Base-by-base conservation (phyloP, 495 filamentous ascomycete genomes). In the Antarctomyces pellizariae region DNA sequence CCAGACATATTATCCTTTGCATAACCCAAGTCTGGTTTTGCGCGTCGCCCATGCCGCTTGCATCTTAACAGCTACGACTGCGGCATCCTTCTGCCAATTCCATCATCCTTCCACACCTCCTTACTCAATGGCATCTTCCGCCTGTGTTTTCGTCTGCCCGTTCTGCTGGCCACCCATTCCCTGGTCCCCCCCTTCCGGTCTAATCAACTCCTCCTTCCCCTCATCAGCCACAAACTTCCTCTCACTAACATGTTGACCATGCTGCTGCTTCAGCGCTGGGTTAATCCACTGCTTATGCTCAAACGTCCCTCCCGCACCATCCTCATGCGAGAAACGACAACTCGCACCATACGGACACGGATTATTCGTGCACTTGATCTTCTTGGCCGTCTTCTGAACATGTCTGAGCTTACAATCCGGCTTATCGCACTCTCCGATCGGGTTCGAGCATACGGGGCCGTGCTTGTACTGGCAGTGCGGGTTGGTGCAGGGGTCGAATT, bases 401-500 rank as follows among this genome's bases (percentile, higher is more conserved):
- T 99, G 86, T 2, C 76, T 76, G 48, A 92, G 95, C 43, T 79
- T 79, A 64, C 86, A 99, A 20, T 67, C 70, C 18, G 71, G 62
- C 14, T 66, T 66, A 11, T 64, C 67, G 55, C 86, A 99, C 48
- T 89, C 82, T 18, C 76, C n/a, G n/a, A n/a, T n/a, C n/a, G n/a
- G n/a, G n/a, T n/a, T n/a, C n/a, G n/a, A n/a, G n/a, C n/a, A n/a
- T n/a, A n/a, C n/a, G n/a, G n/a, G n/a, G n/a, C n/a, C n/a, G 27
- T 99, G 86, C 45, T 69, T 70, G 56, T 90, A 99, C 6, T 75
- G 64, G 43, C 86, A 99, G 31, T 59, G 50, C 5, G 71, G 60
- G 44, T 90, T 91, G 20, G 75, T 71, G 57, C 86, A 99, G 21
- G 86, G 82, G 47, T 68, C 92, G 59, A 84, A 99, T 40, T 69